Conservation (phyloP, 768 basidiomycete species). For the Hemileccinum impolitum region DNA sequence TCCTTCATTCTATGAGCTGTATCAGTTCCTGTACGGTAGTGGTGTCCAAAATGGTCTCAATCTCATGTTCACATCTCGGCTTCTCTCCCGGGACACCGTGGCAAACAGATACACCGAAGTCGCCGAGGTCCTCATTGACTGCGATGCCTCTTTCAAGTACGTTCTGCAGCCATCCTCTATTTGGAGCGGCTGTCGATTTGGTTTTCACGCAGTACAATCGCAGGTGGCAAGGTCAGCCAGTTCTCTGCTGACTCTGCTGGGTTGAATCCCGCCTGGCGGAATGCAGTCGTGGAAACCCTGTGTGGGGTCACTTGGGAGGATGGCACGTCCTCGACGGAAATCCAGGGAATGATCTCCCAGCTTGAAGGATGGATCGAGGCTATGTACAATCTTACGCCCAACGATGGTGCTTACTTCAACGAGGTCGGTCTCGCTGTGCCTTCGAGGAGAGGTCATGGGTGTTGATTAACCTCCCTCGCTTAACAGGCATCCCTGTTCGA, state of each 20-base stretch:
- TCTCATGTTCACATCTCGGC: conserved; percentile 2
- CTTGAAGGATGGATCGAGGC: conserved; percentile 20
- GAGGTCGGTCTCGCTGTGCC: conserved; percentile 32
- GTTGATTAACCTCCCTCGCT: no score
- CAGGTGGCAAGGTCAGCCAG: conserved; percentile 41
- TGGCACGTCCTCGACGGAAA: conserved; percentile 14
- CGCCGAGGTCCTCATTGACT: conserved; percentile 6
- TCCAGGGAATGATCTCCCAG: conserved; percentile 9
- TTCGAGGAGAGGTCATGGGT: neutral
- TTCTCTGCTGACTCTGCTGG: conserved; percentile 38
- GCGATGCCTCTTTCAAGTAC: conserved; percentile 4
- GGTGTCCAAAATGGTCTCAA: neutral
- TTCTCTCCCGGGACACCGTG: conserved; percentile 10
- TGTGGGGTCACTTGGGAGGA: conserved; percentile 22
- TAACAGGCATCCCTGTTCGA: conserved; percentile 43
- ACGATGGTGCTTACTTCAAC: conserved; percentile 44
- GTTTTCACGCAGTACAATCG: conserved; percentile 39
- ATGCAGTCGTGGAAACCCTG: conserved; percentile 33
- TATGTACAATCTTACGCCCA: conserved; percentile 31
- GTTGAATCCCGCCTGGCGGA: conserved; percentile 49
- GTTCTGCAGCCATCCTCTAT: neutral
- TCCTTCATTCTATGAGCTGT: conserved; percentile 10
- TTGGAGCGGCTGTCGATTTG: neutral
- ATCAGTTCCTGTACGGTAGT: neutral
- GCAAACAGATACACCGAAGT: conserved; percentile 6